Evolutionary conservation across 2,329 filamentous ascomycete genomes (phyloP), one percentile per base, ranked within the genome.

Genomic region (Bertia moriformis): DNA sequence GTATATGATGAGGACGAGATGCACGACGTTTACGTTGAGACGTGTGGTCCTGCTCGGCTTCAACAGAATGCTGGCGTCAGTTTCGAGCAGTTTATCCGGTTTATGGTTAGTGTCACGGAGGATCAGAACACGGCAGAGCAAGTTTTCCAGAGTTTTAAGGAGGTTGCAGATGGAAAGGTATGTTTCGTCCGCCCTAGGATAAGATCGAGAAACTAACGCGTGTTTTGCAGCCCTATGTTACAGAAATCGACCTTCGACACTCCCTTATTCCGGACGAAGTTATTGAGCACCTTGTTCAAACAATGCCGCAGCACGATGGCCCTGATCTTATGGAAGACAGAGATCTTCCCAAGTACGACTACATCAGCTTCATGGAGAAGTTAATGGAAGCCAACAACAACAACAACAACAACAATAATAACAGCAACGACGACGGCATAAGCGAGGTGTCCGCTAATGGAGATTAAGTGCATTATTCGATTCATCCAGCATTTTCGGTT

Each of bases 31-130:
- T 98, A 95, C 60, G 54, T 82, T 38, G 83, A 89, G 40, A 93
- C 88, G n/a, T 88, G 84, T 45, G 76, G 73, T 27, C 86, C 77
- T 24, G 73, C 67, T 46, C 12, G 32, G 15, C 32, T 35, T 14
- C 10, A 7, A 15, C 32, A 35, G 15, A 35, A 35, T 35, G 82
- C 79, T 57, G 74, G 82, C 46, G 91, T 98, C 39, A 91, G 84
- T 3, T 98, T 98, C 54, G 91, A 98, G 63, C 89, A 96, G 60
- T 98, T 98, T 55, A 98, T 98, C 56, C 79, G 85, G 29, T 98
- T 98, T 69, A 98, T 98, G 91, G 91, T 98, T 37, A 86, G 93
- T 49, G 91, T 95, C 38, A 98, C 91, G 12, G 91, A 98, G 61
- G 91, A 98, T 55, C 91, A 98, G 62, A 95, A 98, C 58, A 95